phyloP scores from a whole-genome alignment of 768 basidiomycete species.

The Lentinula sp. region DNA sequence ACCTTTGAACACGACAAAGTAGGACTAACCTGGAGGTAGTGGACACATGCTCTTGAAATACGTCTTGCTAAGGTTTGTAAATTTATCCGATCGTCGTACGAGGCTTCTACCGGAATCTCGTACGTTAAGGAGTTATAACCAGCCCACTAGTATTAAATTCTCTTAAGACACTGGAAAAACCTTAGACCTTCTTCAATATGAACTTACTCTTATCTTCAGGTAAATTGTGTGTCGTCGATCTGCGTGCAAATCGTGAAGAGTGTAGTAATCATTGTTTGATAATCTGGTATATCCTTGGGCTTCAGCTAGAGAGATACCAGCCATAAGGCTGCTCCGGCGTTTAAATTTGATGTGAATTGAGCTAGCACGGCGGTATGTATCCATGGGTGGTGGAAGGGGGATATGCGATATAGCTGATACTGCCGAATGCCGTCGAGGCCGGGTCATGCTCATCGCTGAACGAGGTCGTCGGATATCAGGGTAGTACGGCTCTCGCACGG shows the following conservation, averaged over 20 bases:
- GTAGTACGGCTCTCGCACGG: conserved; percentile 46
- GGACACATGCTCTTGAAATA: conserved; percentile 64
- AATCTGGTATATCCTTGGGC: conserved; percentile 61
- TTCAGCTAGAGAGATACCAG: conserved; percentile 63
- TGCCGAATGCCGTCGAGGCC: conserved; percentile 44
- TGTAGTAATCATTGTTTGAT: conserved; percentile 58
- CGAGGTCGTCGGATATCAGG: conserved; percentile 27
- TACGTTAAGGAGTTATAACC: conserved; percentile 69
- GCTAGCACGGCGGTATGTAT: conserved; percentile 43
- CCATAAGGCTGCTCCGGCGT: conserved; percentile 59
- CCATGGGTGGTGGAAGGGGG: conserved; percentile 27
- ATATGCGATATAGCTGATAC: conserved; percentile 34
- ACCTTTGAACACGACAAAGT: background rate
- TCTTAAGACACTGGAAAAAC: background rate
- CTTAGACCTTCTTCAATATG: background rate
- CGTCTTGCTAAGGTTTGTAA: conserved; percentile 64
- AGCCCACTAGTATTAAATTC: conserved; percentile 44
- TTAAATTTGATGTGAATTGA: conserved; percentile 63
- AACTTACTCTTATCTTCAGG: conserved; percentile 54
- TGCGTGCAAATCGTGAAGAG: conserved; percentile 59
- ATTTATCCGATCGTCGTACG: conserved; percentile 58
- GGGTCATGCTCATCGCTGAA: conserved; percentile 32
- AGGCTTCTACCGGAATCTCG: conserved; percentile 60
- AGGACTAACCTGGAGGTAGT: conserved; percentile 60
- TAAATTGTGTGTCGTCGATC: conserved; percentile 53